Evolutionary conservation across 75 land plant species (phyloP), one percentile per base, ranked within the genome.

Genomic region (Picea sitchensis): DNA sequence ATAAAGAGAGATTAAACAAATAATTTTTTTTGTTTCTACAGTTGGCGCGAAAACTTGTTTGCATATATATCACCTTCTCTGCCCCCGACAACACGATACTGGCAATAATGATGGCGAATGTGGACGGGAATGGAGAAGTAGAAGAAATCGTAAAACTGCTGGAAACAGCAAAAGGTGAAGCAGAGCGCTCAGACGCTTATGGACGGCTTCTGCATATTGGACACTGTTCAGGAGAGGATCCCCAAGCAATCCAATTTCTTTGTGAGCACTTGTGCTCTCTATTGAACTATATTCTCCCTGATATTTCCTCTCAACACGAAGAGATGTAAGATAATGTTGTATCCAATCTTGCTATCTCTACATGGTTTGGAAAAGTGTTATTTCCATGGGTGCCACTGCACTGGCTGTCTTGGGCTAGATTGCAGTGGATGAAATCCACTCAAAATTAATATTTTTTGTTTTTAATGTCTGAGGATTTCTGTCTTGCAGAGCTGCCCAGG

Each of bases 161-260:
- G 63, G 61, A 77, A 47, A 67, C 75, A 2, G 69, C 87, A 4
- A 65, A 34, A 36, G 1, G 34, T 62, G 58, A 60, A 23, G 3
- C 76, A 4, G 80, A 83, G 79, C 81, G 82, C 23, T 62, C 81
- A 5, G 51, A 73, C 18, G 90, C 80, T 31, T 88, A 86, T 77
- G 69, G 80, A 5, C 36, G 61, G 18, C 83, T 88, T 6, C 38
- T 86, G 18, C 73, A 79, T 54, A 36, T 86, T 44, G 88, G 81
- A 65, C 67, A 86, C 32, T 38, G 32, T 31, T 81, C 80, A 15
- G 59, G 61, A 61, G 57, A 14, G 38, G 73, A 79, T 41, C 58
- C 85, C 18, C 38, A 77, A 59, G 31, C 74, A 18, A 76, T 85
- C 44, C 79, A 79, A 34, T 14, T 71, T 47, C 79, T 87, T 36